Percentiles rank a stretch among this genome's conserved stretches.
Evolutionary conservation across 1,284 basidiomycete species (phyloP).

Genomic region (Lentinula novae-zelandiae): DNA sequence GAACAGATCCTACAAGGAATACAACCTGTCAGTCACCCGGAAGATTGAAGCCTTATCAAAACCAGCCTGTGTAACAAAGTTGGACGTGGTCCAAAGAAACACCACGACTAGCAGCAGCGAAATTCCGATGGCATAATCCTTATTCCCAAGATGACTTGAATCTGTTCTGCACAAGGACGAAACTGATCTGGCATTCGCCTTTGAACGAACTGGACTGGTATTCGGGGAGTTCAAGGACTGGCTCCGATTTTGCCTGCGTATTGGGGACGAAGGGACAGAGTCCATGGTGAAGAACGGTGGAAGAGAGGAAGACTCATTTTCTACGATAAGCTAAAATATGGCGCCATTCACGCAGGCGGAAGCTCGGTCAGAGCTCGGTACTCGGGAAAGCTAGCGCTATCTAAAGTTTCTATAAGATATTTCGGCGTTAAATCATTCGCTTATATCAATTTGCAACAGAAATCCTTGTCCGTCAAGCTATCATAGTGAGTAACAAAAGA

Average conservation of each 20-base stretch:
- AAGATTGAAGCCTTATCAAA: constrained; percentile 2
- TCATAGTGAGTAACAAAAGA: neutral
- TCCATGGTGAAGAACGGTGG: neutral
- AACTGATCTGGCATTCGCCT: constrained; percentile 9
- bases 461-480: neutral
- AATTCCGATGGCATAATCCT: constrained; percentile 69
- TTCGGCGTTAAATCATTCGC: too few relatives aligned
- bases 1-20: constrained; percentile 53
- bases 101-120: constrained; percentile 76
- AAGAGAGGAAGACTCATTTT: neutral
- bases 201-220: constrained; percentile 4
- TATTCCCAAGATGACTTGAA: constrained; percentile 20
- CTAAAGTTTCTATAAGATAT: too few relatives aligned
- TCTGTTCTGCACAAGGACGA: constrained; percentile 3
- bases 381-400: neutral
- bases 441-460: too few relatives aligned
- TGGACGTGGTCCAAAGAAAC: constrained; percentile 79
- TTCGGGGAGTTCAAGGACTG: neutral
- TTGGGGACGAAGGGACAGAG: neutral
- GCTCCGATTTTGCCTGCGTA: neutral
- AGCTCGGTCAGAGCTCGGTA: too few relatives aligned
- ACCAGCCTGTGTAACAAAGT: constrained; percentile 75
- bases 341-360: neutral
- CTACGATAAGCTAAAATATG: neutral
- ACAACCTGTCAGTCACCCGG: neutral